These are phyloP conservation scores for Agrostemma githago DNA, from an alignment of 148 eudicot genomes.

Conservation along the genomic window DNA sequence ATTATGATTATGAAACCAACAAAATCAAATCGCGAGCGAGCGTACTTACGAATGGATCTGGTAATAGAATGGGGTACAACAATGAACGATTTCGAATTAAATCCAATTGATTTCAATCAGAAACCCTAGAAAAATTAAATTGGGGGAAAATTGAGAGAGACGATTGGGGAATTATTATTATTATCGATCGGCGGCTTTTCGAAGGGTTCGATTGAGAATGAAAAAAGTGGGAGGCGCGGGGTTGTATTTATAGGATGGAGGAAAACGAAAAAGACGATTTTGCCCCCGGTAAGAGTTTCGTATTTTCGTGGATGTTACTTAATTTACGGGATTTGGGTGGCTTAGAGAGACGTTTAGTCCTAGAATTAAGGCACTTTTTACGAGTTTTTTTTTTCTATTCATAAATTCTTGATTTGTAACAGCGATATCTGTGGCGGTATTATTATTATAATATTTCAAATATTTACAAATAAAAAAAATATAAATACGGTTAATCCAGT, in stretches of 20 bases:
- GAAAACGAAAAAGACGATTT: background rate
- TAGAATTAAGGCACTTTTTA: background rate
- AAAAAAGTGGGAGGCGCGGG: background rate
- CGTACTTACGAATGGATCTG: slow-evolving; percentile 4
- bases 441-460: too few species aligned
- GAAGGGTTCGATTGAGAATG: background rate
- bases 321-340: slow-evolving; percentile 5
- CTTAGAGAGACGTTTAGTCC: slow-evolving; percentile 9
- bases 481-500: too few species aligned
- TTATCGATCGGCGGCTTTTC: slow-evolving; percentile 4
- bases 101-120: background rate
- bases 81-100: background rate
- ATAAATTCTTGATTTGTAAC: too few species aligned
- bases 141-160: background rate
- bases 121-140: slow-evolving; percentile 24
- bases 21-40: background rate
- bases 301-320: slow-evolving; percentile 23
- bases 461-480: too few species aligned
- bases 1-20: background rate
- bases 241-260: slow-evolving; percentile 11
- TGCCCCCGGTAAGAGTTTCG: slow-evolving; percentile 5
- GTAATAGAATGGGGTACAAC: background rate
- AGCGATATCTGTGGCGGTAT: too few species aligned
- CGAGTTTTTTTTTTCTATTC: too few species aligned
- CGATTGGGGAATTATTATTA: slow-evolving; percentile 5